phyloP scores from a whole-genome alignment of 495 filamentous ascomycete species.

The Aspergillus avenaceus region DNA sequence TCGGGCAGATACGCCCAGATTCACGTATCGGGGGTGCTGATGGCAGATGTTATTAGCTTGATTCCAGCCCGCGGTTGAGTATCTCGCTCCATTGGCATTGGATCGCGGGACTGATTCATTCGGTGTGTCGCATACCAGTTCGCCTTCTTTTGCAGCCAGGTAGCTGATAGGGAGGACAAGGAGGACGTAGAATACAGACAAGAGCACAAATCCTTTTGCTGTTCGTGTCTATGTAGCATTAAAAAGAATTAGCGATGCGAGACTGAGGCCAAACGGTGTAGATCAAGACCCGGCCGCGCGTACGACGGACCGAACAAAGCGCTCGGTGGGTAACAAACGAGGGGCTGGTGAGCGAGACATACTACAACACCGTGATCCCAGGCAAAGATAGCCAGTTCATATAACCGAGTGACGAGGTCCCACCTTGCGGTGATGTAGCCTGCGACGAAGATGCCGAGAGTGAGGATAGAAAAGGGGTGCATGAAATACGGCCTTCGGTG shows the following conservation, averaged over 20 bases:
- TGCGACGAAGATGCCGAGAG: conserved; percentile 95
- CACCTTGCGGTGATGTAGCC: conserved; percentile 98
- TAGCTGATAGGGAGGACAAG: conserved; percentile 70
- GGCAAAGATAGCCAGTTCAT: conserved; percentile 94
- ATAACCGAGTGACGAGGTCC: conserved; percentile 92
- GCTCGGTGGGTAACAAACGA: conserved; percentile 2
- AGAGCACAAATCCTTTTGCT: conserved; percentile 67
- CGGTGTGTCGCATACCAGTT: conserved; percentile 48
- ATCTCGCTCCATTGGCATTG: background rate
- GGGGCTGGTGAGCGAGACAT: conserved; percentile 33
- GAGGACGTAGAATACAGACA: conserved; percentile 73
- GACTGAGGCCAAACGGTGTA: background rate
- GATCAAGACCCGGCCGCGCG: background rate
- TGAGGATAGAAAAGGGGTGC: conserved; percentile 94
- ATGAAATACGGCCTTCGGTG: conserved; percentile 59
- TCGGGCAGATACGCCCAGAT: conserved; percentile 84
- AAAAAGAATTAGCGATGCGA: background rate
- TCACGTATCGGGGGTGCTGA: conserved; percentile 80
- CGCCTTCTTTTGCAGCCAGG: conserved; percentile 64
- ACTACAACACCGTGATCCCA: conserved; percentile 99
- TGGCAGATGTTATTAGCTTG: conserved; percentile 12
- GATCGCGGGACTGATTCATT: background rate
- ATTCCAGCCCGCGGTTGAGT: background rate
- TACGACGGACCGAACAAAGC: background rate
- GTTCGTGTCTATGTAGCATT: conserved; percentile 51